A percentile compares a stretch with the other conserved stretches of the same genome.
These are phyloP conservation scores for Lasiosphaeria hispida DNA, from an alignment of 495 filamentous ascomycete genomes.

Conservation along the genomic window DNA sequence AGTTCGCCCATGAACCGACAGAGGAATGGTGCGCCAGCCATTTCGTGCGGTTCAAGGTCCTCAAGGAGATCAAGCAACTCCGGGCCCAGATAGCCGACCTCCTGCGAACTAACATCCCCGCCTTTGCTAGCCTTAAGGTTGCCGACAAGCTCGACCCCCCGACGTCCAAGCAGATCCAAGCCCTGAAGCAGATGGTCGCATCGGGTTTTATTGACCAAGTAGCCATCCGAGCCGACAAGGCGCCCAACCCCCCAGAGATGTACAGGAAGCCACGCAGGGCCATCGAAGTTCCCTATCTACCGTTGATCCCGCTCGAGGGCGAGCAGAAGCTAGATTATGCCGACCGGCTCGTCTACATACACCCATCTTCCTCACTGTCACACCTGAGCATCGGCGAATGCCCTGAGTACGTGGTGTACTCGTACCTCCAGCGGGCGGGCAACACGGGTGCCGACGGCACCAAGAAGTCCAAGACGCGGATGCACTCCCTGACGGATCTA, in stretches of 20 bases:
- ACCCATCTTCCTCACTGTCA: slow-evolving; percentile 77
- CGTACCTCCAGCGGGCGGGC: slow-evolving; percentile 71
- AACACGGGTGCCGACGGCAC: slow-evolving; percentile 42
- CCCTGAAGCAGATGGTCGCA: slow-evolving; percentile 85
- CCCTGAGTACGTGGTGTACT: slow-evolving; percentile 85
- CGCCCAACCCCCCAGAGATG: slow-evolving; percentile 69
- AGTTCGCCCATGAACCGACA: slow-evolving; percentile 65
- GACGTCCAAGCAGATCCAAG: slow-evolving; percentile 66
- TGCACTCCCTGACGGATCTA: slow-evolving; percentile 81
- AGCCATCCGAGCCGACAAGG: slow-evolving; percentile 86
- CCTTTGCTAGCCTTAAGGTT: slow-evolving; percentile 57
- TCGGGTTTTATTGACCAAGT: slow-evolving; percentile 95
- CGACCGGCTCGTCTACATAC: slow-evolving; percentile 68
- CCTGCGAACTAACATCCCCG: slow-evolving; percentile 69
- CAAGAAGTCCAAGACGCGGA: slow-evolving; percentile 72
- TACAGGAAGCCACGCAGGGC: slow-evolving; percentile 71
- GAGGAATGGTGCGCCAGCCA: slow-evolving; percentile 73
- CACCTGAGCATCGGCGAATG: slow-evolving; percentile 64
- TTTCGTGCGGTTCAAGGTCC: slow-evolving; percentile 81
- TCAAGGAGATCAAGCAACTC: slow-evolving; percentile 82
- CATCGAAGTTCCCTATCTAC: slow-evolving; percentile 86
- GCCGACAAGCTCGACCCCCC: slow-evolving; percentile 66
- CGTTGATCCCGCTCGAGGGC: slow-evolving; percentile 70
- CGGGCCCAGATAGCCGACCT: slow-evolving; percentile 79
- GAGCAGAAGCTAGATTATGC: slow-evolving; percentile 34